Percentiles rank a stretch among this genome's conserved stretches.
Evolutionary conservation across 140 eudicot genomes (phyloP).

Genomic region (Ambrosia hybrid): DNA sequence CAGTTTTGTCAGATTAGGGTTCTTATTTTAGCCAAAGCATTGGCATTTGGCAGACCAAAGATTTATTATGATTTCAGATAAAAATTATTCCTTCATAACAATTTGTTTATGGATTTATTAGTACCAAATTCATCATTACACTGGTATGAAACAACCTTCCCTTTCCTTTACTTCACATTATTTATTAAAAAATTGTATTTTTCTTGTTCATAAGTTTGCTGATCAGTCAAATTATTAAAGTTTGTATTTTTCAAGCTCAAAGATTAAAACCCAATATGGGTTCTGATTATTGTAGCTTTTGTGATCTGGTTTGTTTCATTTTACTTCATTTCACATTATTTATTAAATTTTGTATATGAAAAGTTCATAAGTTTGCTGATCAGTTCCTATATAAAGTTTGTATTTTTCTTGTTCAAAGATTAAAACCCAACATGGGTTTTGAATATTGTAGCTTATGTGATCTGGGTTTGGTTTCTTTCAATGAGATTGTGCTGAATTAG

Average conservation of each 20-base stretch:
- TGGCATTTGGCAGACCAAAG: not conserved
- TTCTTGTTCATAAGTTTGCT: not conserved
- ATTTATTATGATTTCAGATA: conserved; percentile 21
- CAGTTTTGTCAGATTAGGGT: conserved; percentile 32
- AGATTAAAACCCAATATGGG: not conserved
- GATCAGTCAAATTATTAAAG: too few relatives aligned
- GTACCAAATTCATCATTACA: conserved; percentile 21
- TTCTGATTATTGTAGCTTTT: too few relatives aligned
- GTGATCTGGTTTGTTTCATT: too few relatives aligned
- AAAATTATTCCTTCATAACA: conserved; percentile 26
- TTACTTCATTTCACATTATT: too few relatives aligned
- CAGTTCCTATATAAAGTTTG: too few relatives aligned
- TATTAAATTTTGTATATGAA: too few relatives aligned
- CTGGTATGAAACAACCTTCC: conserved; percentile 29
- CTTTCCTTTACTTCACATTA: conserved; percentile 16
- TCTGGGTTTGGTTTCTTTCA: conserved; percentile 6
- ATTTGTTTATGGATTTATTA: conserved; percentile 28
- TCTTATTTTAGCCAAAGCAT: conserved; percentile 12
- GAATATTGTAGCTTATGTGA: conserved; percentile 12
- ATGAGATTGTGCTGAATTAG: not conserved
- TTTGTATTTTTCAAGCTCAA: not conserved
- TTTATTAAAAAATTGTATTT: not conserved
- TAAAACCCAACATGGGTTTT: conserved; percentile 1
- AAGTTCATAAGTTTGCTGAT: too few relatives aligned
- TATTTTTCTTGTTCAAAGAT: too few relatives aligned